Conservation (phyloP, 2,329 filamentous ascomycete genomes). For the Pseudocercospora vitis region DNA sequence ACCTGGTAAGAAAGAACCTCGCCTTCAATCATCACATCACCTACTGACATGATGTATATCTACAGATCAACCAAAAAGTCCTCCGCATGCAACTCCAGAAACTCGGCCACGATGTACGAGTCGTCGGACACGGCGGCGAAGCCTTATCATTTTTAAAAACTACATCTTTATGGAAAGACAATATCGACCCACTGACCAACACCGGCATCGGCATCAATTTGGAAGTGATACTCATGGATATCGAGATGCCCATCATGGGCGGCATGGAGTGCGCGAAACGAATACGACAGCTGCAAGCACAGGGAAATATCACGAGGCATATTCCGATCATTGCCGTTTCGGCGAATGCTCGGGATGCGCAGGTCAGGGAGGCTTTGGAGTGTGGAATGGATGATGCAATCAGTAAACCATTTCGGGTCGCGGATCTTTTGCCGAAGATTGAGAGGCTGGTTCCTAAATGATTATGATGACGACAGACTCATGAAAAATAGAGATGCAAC, state of each 20-base stretch:
- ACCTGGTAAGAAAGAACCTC: slow-evolving; percentile 28
- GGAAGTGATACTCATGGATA: slow-evolving; percentile 64
- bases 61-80: slow-evolving; percentile 42
- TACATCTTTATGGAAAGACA: slow-evolving; percentile 17
- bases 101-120: slow-evolving; percentile 39
- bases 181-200: no score
- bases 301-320: slow-evolving; percentile 60
- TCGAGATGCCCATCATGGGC: slow-evolving; percentile 82
- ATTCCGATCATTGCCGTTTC: slow-evolving; percentile 75
- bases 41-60: not conserved
- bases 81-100: slow-evolving; percentile 43
- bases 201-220: no score
- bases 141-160: slow-evolving; percentile 39
- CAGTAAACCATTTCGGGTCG: slow-evolving; percentile 60
- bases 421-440: slow-evolving; percentile 26
- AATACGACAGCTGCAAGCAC: slow-evolving; percentile 65
- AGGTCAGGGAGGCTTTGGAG: slow-evolving; percentile 66
- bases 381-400: slow-evolving; percentile 77
- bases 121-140: slow-evolving; percentile 43
- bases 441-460: slow-evolving; percentile 18
- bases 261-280: slow-evolving; percentile 67
- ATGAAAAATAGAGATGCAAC: not conserved
- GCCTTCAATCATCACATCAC: not conserved
- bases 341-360: slow-evolving; percentile 71
- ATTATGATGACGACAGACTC: not conserved